These are phyloP conservation scores for Epichloe typhina DNA, from an alignment of 2,329 filamentous ascomycete species.

Conservation along the genomic window DNA sequence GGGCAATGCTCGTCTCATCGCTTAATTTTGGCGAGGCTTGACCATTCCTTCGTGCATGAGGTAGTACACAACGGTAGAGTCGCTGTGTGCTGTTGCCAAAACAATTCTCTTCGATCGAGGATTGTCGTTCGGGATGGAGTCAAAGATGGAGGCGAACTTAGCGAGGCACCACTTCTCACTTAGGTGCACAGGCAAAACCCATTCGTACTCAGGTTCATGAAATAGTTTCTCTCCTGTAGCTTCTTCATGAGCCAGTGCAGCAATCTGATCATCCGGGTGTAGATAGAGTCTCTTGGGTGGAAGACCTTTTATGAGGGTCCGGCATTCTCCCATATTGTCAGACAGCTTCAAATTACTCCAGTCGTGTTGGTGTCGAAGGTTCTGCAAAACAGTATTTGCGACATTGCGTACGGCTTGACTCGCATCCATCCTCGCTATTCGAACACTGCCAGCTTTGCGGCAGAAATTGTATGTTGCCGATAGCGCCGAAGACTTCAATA, in stretches of 20 bases:
- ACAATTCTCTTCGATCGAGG: constrained; percentile 53
- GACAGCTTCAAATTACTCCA: constrained; percentile 52
- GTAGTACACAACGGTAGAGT: constrained; percentile 77
- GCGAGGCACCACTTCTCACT: constrained; percentile 59
- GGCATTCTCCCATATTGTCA: constrained; percentile 29
- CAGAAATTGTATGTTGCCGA: not conserved
- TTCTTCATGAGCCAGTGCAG: constrained; percentile 49
- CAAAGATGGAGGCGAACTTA: constrained; percentile 56
- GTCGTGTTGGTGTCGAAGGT: constrained; percentile 62
- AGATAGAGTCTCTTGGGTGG: constrained; percentile 63
- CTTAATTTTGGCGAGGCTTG: constrained; percentile 70
- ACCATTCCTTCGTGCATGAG: constrained; percentile 77
- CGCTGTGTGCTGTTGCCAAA: constrained; percentile 63
- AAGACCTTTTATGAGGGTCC: constrained; percentile 58
- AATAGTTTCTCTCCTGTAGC: constrained; percentile 29
- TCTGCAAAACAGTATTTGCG: constrained; percentile 44
- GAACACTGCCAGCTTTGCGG: not conserved
- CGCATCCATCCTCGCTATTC: not conserved
- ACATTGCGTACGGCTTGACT: constrained; percentile 10
- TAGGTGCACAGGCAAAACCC: constrained; percentile 63
- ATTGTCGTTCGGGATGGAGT: constrained; percentile 36
- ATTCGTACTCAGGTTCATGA: constrained; percentile 51
- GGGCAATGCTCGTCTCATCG: not conserved
- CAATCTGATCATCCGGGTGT: constrained; percentile 72
- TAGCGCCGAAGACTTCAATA: not conserved